phyloP scores from a whole-genome alignment of 805 yeast species.

The Blastobotrys robertii region DNA sequence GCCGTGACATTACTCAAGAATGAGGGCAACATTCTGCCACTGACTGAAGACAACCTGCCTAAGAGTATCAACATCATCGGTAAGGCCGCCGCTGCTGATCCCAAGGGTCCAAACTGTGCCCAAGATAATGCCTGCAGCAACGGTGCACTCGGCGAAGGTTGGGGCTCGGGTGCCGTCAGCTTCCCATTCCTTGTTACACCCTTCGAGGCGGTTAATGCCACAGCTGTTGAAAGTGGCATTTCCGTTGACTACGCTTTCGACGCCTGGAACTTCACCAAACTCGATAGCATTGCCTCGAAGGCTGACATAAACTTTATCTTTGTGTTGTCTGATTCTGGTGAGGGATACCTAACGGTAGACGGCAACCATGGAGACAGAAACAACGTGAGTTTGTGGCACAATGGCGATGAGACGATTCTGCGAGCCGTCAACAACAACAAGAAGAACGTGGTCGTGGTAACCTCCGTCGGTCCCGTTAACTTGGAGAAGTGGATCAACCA shows the following conservation, averaged over 20 bases:
- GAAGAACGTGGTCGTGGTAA: slow-evolving; percentile 50
- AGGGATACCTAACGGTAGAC: slow-evolving; percentile 48
- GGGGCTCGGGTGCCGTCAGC: slow-evolving; percentile 56
- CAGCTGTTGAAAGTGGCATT: slow-evolving; percentile 39
- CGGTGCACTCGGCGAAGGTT: slow-evolving; percentile 49
- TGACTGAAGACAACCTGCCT: slow-evolving; percentile 34
- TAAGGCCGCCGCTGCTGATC: slow-evolving; percentile 41
- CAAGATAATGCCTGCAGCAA: slow-evolving; percentile 42
- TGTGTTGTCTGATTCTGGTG: slow-evolving; percentile 48
- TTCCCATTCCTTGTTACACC: slow-evolving; percentile 52
- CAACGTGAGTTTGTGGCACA: slow-evolving; percentile 46
- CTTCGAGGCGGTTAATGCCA: slow-evolving; percentile 41
- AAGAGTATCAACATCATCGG: slow-evolving; percentile 39
- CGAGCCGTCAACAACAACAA: slow-evolving; percentile 40
- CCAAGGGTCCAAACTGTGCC: slow-evolving; percentile 40
- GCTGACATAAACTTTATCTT: slow-evolving; percentile 48
- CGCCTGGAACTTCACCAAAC: slow-evolving; percentile 32
- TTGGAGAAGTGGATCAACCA: slow-evolving; percentile 47
- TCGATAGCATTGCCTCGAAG: slow-evolving; percentile 36
- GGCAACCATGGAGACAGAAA: slow-evolving; percentile 50
- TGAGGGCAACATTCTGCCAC: slow-evolving; percentile 42
- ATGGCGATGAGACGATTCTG: slow-evolving; percentile 45
- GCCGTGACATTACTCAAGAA: slow-evolving; percentile 49
- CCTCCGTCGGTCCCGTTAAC: slow-evolving; percentile 51
- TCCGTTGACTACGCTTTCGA: slow-evolving; percentile 37